These are phyloP conservation scores for Wickerhamomyces bovis DNA, from an alignment of 805 yeast genomes.

Conservation along the genomic window DNA sequence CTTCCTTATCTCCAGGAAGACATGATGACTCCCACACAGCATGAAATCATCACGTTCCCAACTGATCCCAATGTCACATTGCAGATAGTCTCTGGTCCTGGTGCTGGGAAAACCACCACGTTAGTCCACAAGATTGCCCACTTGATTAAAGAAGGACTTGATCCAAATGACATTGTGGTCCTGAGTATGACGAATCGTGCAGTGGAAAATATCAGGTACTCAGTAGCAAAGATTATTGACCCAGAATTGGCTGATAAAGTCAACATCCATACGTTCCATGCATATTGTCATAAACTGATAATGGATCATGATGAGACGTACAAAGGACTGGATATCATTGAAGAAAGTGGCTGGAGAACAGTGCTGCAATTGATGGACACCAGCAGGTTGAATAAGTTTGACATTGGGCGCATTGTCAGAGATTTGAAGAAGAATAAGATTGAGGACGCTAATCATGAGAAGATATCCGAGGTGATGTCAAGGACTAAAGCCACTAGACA, in stretches of 20 bases:
- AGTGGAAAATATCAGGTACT: constrained; percentile 40
- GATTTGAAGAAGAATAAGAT: not conserved
- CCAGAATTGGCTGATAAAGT: constrained; percentile 29
- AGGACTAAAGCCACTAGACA: not conserved
- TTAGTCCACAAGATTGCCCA: constrained; percentile 47
- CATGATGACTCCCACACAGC: constrained; percentile 40
- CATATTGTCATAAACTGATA: constrained; percentile 47
- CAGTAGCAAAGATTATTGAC: constrained; percentile 24
- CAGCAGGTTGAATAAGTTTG: constrained; percentile 7
- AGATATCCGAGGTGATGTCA: not conserved
- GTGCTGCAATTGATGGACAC: constrained; percentile 30
- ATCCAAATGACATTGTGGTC: constrained; percentile 52
- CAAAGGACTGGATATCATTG: constrained; percentile 36
- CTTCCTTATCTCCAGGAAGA: constrained; percentile 7
- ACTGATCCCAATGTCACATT: constrained; percentile 35
- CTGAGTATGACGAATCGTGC: constrained; percentile 67
- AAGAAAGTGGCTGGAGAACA: constrained; percentile 49
- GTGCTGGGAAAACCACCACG: constrained; percentile 67
- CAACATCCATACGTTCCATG: constrained; percentile 55
- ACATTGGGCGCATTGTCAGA: constrained; percentile 2
- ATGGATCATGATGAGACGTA: constrained; percentile 26
- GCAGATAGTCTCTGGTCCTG: constrained; percentile 63
- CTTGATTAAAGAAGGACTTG: constrained; percentile 32
- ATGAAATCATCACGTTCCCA: constrained; percentile 38
- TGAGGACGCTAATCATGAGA: not conserved